Evolutionary conservation across 345 rosid species (phyloP).

Genomic region (Lumnitzera racemosa): DNA sequence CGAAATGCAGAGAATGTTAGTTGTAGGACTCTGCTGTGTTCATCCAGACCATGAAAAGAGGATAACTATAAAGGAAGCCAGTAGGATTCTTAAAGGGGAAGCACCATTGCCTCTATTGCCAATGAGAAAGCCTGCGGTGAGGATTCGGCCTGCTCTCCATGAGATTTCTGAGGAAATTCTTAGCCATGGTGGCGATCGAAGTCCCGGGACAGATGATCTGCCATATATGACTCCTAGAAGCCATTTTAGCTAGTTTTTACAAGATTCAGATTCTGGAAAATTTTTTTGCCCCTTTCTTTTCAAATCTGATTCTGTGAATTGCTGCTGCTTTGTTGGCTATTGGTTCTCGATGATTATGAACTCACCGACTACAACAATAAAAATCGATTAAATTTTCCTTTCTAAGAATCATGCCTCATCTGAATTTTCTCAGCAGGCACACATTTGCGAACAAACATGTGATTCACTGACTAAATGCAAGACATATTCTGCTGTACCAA

Average conservation of each 20-base stretch:
- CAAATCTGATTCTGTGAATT: background rate
- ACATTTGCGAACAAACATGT: no score
- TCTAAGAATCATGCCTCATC: no score
- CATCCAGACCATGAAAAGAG: slow-evolving; percentile 59
- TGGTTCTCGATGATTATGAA: background rate
- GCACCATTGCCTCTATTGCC: slow-evolving; percentile 55
- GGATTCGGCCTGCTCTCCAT: slow-evolving; percentile 25
- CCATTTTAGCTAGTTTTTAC: slow-evolving; percentile 25
- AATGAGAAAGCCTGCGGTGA: slow-evolving; percentile 41
- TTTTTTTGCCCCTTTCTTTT: background rate
- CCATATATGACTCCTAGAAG: slow-evolving; percentile 50
- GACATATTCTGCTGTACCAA: no score
- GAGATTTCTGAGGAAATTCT: slow-evolving; percentile 19
- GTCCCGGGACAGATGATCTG: slow-evolving; percentile 37
- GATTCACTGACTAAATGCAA: no score
- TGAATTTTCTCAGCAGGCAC: no score
- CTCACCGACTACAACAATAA: no score
- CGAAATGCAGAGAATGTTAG: slow-evolving; percentile 59
- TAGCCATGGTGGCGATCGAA: slow-evolving; percentile 23
- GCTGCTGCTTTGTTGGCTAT: slow-evolving; percentile 13
- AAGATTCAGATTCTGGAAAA: background rate
- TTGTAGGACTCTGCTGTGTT: slow-evolving; percentile 67
- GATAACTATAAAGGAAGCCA: slow-evolving; percentile 49
- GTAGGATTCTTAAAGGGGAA: slow-evolving; percentile 61
- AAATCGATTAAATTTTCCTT: no score